Base-by-base conservation (phyloP, 495 filamentous ascomycete species). In the Neurospora sp. region DNA sequence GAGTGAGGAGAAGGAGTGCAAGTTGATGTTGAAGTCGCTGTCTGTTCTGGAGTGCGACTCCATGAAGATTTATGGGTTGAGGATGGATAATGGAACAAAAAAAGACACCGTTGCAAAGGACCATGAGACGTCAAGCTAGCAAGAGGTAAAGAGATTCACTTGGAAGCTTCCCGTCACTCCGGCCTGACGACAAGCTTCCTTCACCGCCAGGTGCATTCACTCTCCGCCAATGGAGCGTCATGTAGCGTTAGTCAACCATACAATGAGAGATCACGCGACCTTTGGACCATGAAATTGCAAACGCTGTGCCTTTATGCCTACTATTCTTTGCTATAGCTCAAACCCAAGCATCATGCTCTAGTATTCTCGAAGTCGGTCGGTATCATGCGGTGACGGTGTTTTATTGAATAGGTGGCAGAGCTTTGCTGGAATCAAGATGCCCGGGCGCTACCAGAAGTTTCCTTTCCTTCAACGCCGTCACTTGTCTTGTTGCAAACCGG, bases 401-500 rank as follows among this genome's bases (percentile, higher is more conserved):
- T n/a, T 20, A 7, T n/a, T 46, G 18, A 3, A 14, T n/a, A n/a
- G n/a, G n/a, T 18, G 1, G 41, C 41, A 46, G 18, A 2, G n/a
- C n/a, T 20, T 48, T 48, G n/a, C 44, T 20, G 2, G 8, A 20
- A 48, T 48, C n/a, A n/a, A n/a, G n/a, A n/a, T n/a, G n/a, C n/a
- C n/a, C n/a, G n/a, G n/a, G 8, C 3, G 44, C 44, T 11, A 11
- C 8, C 44, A 20, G 0, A 20, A 20, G 9, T n/a, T n/a, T n/a
- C n/a, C n/a, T 20, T 20, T 5, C n/a, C 8, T 20, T 4, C 44
- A 10, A 48, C 9, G 16, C n/a, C 8, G 7, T n/a, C 20, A 7
- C 42, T n/a, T 37, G 48, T 61, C 5, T 37, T 37, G 37, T 46
- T 68, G 18, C 76, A 81, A 27, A 2, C 80, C 81, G 2, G 71